These are phyloP conservation scores for Balamuthia mandrillaris DNA, from an alignment of 208 protist species.

Conservation along the genomic window DNA sequence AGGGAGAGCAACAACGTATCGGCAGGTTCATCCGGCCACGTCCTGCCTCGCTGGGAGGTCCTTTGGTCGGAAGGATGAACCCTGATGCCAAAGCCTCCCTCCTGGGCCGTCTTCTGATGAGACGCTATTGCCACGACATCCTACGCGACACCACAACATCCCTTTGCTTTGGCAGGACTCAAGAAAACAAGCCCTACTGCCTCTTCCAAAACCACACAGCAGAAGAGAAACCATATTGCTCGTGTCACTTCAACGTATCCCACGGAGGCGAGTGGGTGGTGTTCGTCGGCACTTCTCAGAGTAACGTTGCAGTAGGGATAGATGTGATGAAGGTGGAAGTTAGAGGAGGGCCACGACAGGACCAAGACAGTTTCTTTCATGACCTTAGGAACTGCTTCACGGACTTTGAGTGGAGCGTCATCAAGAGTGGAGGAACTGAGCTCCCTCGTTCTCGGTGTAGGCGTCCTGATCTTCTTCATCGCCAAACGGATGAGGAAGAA, in stretches of 20 bases:
- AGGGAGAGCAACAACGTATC: not conserved
- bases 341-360: not conserved
- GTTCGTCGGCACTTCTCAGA: conserved; percentile 10
- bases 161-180: not conserved
- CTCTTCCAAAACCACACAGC: too few species aligned
- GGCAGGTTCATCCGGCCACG: not conserved
- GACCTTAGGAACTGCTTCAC: conserved; percentile 24
- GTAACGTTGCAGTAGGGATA: not conserved
- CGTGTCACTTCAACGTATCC: conserved; percentile 9
- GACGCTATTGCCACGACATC: not conserved
- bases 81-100: conserved; percentile 32
- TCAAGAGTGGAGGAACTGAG: too few species aligned
- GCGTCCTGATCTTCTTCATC: too few species aligned
- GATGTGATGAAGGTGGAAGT: conserved; percentile 39
- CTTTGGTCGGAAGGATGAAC: conserved; percentile 9
- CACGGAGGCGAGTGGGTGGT: conserved; percentile 36
- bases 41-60: not conserved
- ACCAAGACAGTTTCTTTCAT: not conserved
- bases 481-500: too few species aligned
- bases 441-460: too few species aligned
- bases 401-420: not conserved
- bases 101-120: not conserved
- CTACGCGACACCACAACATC: not conserved
- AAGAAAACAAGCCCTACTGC: conserved; percentile 13
- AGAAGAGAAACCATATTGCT: too few species aligned